Percentiles rank a stretch among this genome's conserved stretches.
These are phyloP conservation scores for Pyrenophora tritici-repentis DNA, from an alignment of 2,329 filamentous ascomycete species.

Conservation along the genomic window DNA sequence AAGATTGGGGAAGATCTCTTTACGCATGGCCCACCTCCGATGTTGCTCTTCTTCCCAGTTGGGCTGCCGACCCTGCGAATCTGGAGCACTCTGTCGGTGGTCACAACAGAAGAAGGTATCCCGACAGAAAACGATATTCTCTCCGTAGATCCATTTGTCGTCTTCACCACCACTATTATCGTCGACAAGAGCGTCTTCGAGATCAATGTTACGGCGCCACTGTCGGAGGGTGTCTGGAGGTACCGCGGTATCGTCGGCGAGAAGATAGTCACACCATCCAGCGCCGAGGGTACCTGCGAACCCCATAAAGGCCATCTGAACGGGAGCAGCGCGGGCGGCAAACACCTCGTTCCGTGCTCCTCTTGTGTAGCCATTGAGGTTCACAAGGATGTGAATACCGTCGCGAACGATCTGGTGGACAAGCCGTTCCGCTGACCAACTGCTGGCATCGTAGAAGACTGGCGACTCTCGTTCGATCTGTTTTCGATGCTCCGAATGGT, in stretches of 20 bases:
- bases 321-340: slow-evolving; percentile 87
- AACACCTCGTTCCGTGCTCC: slow-evolving; percentile 98
- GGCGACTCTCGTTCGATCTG: slow-evolving; percentile 94
- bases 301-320: slow-evolving; percentile 99
- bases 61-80: slow-evolving; percentile 65
- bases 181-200: slow-evolving; percentile 69
- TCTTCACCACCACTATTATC: slow-evolving; percentile 69
- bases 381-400: slow-evolving; percentile 91
- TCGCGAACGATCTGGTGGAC: slow-evolving; percentile 86
- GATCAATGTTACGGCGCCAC: slow-evolving; percentile 72
- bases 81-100: slow-evolving; percentile 85
- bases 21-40: slow-evolving; percentile 89
- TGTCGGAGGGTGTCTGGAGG: slow-evolving; percentile 81
- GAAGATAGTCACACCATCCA: slow-evolving; percentile 97
- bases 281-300: slow-evolving; percentile 95
- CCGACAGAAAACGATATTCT: slow-evolving; percentile 93
- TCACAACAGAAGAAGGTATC: slow-evolving; percentile 99
- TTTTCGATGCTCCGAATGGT: slow-evolving; percentile 83
- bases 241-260: slow-evolving; percentile 87
- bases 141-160: slow-evolving; percentile 90
- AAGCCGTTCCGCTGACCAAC: slow-evolving; percentile 81
- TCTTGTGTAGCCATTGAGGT: slow-evolving; percentile 96
- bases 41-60: slow-evolving; percentile 84
- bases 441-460: slow-evolving; percentile 85
- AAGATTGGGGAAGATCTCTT: slow-evolving; percentile 83